Conservation (phyloP, 2,329 filamentous ascomycete species). For the Lachnellula hyalina region DNA sequence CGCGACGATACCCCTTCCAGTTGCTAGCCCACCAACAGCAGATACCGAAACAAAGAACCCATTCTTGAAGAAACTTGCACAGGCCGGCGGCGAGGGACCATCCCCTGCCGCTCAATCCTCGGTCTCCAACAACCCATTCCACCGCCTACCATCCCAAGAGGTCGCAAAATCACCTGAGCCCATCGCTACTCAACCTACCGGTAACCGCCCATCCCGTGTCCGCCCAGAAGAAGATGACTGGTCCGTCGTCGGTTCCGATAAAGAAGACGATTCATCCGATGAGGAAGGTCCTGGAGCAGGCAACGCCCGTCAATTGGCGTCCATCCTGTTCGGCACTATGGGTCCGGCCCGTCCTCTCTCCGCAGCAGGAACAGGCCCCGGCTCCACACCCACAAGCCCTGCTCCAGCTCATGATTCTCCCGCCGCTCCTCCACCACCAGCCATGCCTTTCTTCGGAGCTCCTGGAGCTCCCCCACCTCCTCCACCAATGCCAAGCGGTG, state of each 20-base stretch:
- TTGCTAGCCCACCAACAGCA: conserved; percentile 30
- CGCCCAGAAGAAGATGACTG: conserved; percentile 72
- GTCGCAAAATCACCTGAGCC: conserved; percentile 43
- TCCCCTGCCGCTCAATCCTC: conserved; percentile 43
- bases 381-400: conserved; percentile 38
- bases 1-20: conserved; percentile 33
- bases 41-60: conserved; percentile 87
- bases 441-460: conserved; percentile 39
- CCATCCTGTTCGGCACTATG: conserved; percentile 96
- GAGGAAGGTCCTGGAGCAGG: conserved; percentile 75
- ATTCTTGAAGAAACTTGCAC: conserved; percentile 84
- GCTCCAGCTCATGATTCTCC: conserved; percentile 36
- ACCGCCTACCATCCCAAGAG: conserved; percentile 67
- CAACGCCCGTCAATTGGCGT: conserved; percentile 86
- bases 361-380: conserved; percentile 65
- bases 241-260: conserved; percentile 72
- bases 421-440: conserved; percentile 40
- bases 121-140: conserved; percentile 91
- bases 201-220: conserved; percentile 45
- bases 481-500: conserved; percentile 40
- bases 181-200: conserved; percentile 37
- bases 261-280: conserved; percentile 66
- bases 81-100: conserved; percentile 46
- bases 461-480: conserved; percentile 37
- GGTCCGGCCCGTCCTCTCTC: conserved; percentile 84